phyloP scores from a whole-genome alignment of 2,329 filamentous ascomycete species.

The Phialocephala sp. region DNA sequence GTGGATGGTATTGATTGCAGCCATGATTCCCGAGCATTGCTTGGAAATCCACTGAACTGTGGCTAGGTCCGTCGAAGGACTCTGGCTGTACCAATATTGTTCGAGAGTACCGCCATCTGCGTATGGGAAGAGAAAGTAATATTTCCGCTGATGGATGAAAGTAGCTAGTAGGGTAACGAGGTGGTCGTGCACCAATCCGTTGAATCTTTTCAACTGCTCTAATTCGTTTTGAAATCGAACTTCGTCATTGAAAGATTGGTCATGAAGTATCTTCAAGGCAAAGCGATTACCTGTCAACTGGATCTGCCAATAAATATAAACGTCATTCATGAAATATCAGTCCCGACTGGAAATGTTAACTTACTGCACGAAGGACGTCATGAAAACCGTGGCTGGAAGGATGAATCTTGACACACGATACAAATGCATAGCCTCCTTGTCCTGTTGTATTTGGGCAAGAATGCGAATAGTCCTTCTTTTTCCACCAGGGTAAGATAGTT shows the following conservation, averaged over 20 bases:
- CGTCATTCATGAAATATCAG: neutral
- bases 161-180: neutral
- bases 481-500: neutral
- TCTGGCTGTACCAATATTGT: neutral
- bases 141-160: neutral
- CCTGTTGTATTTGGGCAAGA: neutral
- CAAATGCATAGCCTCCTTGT: neutral
- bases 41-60: neutral
- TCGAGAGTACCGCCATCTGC: neutral
- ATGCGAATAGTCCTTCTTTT: neutral
- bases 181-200: neutral
- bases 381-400: neutral
- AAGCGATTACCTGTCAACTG: neutral
- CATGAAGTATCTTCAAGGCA: neutral
- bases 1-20: neutral
- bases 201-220: neutral
- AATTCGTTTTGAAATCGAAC: neutral
- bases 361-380: neutral
- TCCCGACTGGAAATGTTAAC: neutral
- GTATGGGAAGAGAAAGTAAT: neutral
- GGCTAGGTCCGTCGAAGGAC: neutral
- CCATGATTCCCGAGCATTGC: neutral
- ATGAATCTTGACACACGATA: neutral
- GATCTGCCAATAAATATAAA: neutral
- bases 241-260: neutral